A percentile compares a stretch with the other conserved stretches of the same genome.
Evolutionary conservation across 352 stramenopile species (phyloP).

Genomic region (Phytophthora hybrid): DNA sequence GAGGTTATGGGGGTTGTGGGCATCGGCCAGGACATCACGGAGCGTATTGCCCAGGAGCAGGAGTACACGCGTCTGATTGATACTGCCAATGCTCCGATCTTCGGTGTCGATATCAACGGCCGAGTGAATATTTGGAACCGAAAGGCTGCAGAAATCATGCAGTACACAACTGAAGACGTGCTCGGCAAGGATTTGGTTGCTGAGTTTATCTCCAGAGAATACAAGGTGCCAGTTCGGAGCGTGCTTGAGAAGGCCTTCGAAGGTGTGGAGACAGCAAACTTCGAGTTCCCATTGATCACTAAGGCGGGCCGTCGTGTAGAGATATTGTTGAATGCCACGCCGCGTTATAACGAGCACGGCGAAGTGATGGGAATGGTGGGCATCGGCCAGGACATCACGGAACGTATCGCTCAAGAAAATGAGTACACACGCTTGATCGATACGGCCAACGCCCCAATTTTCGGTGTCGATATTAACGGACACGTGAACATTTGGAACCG

Average conservation of each 20-base stretch:
- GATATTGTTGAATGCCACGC: too few species aligned
- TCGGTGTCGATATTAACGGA: slow-evolving; percentile 68
- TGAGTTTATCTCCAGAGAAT: slow-evolving; percentile 54
- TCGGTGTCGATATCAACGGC: slow-evolving; percentile 80
- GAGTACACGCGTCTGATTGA: slow-evolving; percentile 74
- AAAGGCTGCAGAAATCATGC: slow-evolving; percentile 64
- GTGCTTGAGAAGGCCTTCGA: slow-evolving; percentile 55
- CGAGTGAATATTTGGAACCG: slow-evolving; percentile 77
- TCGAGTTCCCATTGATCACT: slow-evolving; percentile 35
- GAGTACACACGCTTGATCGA: slow-evolving; percentile 67
- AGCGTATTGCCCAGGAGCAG: slow-evolving; percentile 78
- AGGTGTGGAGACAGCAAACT: slow-evolving; percentile 54
- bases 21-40: slow-evolving; percentile 78
- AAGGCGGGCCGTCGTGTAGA: too few species aligned
- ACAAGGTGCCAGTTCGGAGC: slow-evolving; percentile 53
- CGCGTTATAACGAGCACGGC: too few species aligned
- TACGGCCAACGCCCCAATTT: slow-evolving; percentile 68
- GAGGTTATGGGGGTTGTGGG: slow-evolving; percentile 26
- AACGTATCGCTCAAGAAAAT: slow-evolving; percentile 66
- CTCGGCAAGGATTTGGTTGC: slow-evolving; percentile 52
- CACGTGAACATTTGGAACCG: slow-evolving; percentile 65
- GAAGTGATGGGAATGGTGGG: not conserved
- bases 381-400: slow-evolving; percentile 60
- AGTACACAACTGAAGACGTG: slow-evolving; percentile 55
- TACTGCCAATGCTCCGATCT: slow-evolving; percentile 66